These are phyloP conservation scores for Puccinia sorghi DNA, from an alignment of 1,284 basidiomycete genomes.

Conservation along the genomic window DNA sequence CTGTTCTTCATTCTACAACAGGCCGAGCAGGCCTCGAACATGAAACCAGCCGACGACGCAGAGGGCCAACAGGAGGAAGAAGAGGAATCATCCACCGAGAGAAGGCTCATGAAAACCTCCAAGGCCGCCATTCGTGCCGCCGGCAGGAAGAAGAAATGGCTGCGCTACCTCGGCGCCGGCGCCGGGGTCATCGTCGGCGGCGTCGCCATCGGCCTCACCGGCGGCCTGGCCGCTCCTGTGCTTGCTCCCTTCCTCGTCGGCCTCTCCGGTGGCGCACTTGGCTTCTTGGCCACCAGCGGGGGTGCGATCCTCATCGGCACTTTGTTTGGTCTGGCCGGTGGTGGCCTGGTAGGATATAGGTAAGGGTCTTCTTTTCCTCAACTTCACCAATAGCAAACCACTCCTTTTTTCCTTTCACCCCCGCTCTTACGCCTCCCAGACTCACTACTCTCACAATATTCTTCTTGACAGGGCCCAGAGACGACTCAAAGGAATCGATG, in stretches of 20 bases:
- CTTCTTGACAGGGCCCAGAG: conserved; percentile 60
- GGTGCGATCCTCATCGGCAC: conserved; percentile 61
- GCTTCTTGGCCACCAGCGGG: conserved; percentile 58
- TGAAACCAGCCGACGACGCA: neutral
- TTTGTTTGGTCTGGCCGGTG: conserved; percentile 63
- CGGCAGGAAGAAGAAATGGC: conserved; percentile 34
- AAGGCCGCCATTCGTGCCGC: conserved; percentile 13
- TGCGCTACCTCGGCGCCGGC: conserved; percentile 46
- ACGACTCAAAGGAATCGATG: conserved; percentile 62
- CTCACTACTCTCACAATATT: neutral
- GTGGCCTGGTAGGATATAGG: conserved; percentile 51
- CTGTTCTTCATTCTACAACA: conserved; percentile 40
- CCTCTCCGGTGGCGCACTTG: conserved; percentile 58
- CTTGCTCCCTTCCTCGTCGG: conserved; percentile 62
- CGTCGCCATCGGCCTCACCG: conserved; percentile 63
- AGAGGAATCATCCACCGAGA: conserved; percentile 8
- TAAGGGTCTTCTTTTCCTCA: neutral
- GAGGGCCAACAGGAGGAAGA: neutral
- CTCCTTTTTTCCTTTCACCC: neutral
- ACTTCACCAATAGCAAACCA: neutral
- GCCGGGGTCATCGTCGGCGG: conserved; percentile 55
- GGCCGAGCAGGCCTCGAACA: neutral
- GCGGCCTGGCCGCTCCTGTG: conserved; percentile 63
- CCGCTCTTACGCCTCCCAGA: neutral
- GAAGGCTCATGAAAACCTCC: conserved; percentile 10